Evolutionary conservation across 768 basidiomycete species (phyloP).

Genomic region (Pleurotus cornucopiae): DNA sequence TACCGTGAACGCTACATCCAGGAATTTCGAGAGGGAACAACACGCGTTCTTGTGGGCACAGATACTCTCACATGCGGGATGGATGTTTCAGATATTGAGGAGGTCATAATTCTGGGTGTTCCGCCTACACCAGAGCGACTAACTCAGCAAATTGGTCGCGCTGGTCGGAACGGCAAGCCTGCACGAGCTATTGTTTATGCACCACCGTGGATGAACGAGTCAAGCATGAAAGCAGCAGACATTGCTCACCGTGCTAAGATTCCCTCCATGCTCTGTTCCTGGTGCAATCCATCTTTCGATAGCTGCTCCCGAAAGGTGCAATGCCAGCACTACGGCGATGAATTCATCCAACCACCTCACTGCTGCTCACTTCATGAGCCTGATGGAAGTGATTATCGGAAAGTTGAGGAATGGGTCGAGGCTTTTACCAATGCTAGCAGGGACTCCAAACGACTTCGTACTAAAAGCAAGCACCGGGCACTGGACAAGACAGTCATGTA

Average conservation of each 20-base stretch:
- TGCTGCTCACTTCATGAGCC: neutral
- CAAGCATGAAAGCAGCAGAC: too few species aligned
- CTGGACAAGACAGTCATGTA: neutral
- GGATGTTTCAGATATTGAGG: slow-evolving; percentile 12
- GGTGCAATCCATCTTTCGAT: neutral
- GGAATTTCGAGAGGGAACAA: too few species aligned
- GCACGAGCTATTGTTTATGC: slow-evolving; percentile 18
- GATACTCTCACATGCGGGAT: slow-evolving; percentile 11
- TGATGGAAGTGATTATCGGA: neutral
- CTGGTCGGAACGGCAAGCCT: slow-evolving; percentile 7
- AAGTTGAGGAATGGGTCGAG: neutral
- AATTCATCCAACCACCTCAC: neutral
- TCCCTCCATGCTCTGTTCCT: neutral
- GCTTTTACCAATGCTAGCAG: neutral
- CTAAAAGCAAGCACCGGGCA: neutral
- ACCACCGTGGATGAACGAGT: slow-evolving; percentile 13
- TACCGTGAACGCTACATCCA: too few species aligned
- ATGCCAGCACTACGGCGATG: neutral
- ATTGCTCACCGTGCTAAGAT: too few species aligned
- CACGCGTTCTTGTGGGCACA: neutral
- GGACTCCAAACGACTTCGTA: too few species aligned
- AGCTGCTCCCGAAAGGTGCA: neutral
- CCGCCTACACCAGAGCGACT: too few species aligned
- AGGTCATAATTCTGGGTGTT: slow-evolving; percentile 5
- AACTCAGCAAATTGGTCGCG: too few species aligned